A percentile compares a stretch with the other conserved stretches of the same genome.
Conservation (phyloP, 2,329 filamentous ascomycete genomes). For the Daldinia eschscholtzii region DNA sequence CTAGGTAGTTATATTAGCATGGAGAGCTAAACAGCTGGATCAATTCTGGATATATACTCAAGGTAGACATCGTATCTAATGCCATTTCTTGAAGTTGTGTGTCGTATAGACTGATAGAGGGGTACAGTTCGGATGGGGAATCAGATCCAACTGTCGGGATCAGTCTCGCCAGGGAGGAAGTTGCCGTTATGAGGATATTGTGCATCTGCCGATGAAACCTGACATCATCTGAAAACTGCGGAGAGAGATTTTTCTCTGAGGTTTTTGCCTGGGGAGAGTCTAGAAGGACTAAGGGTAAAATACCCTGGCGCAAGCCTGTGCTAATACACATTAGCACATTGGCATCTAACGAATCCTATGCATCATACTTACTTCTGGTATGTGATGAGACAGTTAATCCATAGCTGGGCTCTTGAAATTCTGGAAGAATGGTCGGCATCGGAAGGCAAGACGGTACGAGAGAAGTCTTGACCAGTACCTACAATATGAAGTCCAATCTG, state of each 20-base stretch:
- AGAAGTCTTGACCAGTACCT: constrained; percentile 7
- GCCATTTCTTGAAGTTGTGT: constrained; percentile 1
- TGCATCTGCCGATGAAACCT: not conserved
- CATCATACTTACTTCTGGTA: not conserved
- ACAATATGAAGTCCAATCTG: constrained; percentile 1
- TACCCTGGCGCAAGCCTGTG: constrained; percentile 2
- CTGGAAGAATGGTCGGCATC: not conserved
- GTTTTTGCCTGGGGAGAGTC: not conserved
- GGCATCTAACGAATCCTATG: not conserved
- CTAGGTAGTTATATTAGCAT: not conserved
- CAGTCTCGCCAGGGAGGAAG: not conserved
- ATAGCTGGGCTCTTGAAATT: not conserved
- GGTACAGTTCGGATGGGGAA: not conserved
- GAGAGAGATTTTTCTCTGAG: not conserved
- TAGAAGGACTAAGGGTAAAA: not conserved
- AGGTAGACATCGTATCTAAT: not conserved
- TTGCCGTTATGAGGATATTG: not conserved
- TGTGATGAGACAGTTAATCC: not conserved
- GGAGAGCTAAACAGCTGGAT: not conserved
- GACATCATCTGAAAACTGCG: not conserved
- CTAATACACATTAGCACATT: not conserved
- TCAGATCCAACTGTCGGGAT: not conserved
- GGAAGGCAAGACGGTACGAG: constrained; percentile 3
- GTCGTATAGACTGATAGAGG: constrained; percentile 1
- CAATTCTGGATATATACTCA: not conserved